Base-by-base conservation (phyloP, 2,329 filamentous ascomycete species). In the Arthrobotrys musiformis region DNA sequence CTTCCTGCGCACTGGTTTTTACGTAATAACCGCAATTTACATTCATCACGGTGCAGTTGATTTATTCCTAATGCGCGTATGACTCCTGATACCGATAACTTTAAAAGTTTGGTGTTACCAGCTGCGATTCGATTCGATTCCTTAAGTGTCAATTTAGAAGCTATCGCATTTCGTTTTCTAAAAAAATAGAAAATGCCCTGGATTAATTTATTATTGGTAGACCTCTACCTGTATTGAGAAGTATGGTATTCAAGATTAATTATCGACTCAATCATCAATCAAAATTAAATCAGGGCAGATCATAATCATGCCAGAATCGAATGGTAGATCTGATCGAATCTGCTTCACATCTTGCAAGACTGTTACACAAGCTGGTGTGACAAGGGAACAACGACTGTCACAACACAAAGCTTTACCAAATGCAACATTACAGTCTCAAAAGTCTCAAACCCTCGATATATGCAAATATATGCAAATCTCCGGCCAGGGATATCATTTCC, bases 341-440 rank as follows among this genome's bases (percentile, higher is more conserved):
- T 19, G 40, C n/a, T 42, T 42, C 40, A 42, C 40, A 42, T 42
- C n/a, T n/a, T n/a, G n/a, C 40, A 48, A 48, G 22, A 48, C 19
- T 5, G 44, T 63, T 63, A 63, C 60, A 67, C 61, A 66, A 35
- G 26, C 17, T 19, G 3, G 35, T 68, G 48, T 46, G 24, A 50
- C 52, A 28, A 52, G 28, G 28, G 4, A 28, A 19, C 40, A 24
- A 33, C 37, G 50, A 69, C 40, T n/a, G 28, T 11, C 37, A 60
- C 70, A 75, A 75, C 70, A 68, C 70, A 75, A n/a, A 7, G 19
- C 2, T 24, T 7, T 6, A 8, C 9, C 62, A 75, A 76, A 76
- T 76, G 17, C 70, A 76, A 76, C 70, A 69, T 30, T 42, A n/a
- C 24, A 11, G n/a, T 30, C 46, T 6, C 33, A 46, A 19, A 50